Conservation (phyloP, 2,329 filamentous ascomycete genomes). For the Pestalotiopsis sp. region DNA sequence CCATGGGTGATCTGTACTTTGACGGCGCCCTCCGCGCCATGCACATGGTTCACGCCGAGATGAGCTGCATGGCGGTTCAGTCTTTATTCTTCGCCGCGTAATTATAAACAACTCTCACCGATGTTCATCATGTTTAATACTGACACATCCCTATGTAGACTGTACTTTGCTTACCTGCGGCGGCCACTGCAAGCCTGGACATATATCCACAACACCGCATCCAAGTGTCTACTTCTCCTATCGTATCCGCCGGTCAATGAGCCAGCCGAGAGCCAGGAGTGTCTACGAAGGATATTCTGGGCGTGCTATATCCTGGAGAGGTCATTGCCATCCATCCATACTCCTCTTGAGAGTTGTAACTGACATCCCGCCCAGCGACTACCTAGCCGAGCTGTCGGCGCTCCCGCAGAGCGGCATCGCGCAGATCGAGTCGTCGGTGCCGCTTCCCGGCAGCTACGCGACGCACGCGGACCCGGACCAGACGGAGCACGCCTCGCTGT, state of each 20-base stretch:
- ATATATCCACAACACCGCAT: constrained; percentile 50
- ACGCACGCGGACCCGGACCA: constrained; percentile 42
- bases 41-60: constrained; percentile 47
- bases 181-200: constrained; percentile 56
- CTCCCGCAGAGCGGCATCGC: constrained; percentile 54
- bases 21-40: constrained; percentile 48
- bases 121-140: background rate
- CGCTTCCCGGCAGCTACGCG: constrained; percentile 48
- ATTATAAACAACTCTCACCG: constrained; percentile 18
- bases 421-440: constrained; percentile 52
- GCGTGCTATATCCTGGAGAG: constrained; percentile 58
- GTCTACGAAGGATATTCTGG: constrained; percentile 55
- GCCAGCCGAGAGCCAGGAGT: constrained; percentile 45
- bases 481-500: constrained; percentile 52
- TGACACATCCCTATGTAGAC: constrained; percentile 26
- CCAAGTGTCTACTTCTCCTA: constrained; percentile 51
- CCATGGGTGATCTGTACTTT: constrained; percentile 34
- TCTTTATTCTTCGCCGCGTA: constrained; percentile 55
- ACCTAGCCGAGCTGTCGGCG: constrained; percentile 53
- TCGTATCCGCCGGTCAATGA: constrained; percentile 42
- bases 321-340: constrained; percentile 24
- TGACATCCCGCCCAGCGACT: constrained; percentile 41
- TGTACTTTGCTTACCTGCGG: constrained; percentile 54
- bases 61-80: constrained; percentile 48
- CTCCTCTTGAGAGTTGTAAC: background rate